Evolutionary conservation across 805 yeast species (phyloP), one percentile per base, ranked within the genome.

Genomic region (Phaffomyces opuntiae): DNA sequence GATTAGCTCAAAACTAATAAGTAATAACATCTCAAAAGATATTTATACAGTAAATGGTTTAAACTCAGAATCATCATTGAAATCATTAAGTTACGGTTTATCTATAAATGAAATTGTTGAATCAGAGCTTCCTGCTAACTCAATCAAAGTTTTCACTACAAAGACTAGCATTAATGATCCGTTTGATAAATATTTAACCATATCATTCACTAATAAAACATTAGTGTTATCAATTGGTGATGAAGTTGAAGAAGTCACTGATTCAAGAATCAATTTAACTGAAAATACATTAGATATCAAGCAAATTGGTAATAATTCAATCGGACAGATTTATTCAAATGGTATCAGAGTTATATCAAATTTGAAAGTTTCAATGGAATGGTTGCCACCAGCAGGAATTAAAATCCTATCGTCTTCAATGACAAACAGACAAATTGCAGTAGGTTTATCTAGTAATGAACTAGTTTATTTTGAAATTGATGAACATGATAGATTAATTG

Each of bases 371-470:
- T 36, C 40, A 2, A 52, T 35, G 13, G 83, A 83, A 50, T 93
- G 98, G 98, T 68, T 63, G 27, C 87, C 96, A 1, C 95, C 96
- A 0, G 80, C 82, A 0, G 95, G 93, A 3, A 76, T 81, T 19
- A 68, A 74, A 24, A 72, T 93, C 36, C 55, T 75, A 0, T 65
- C 69, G n/a, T 82, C 87, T 0, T 59, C 86, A 1, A 64, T 83
- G 3, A 87, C 88, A 16, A 67, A 72, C 24, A 71, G 75, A 3
- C 98, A 93, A 62, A 67, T 90, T 0, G 78, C 76, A 0, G 54
- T 91, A 5, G 88, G 81, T 0, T 63, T 93, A 5, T 81, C 93
- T 2, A 86, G 82, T 55, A 71, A 80, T 45, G 90, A 85, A 46
- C 54, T 91, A 4, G 81, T 83, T 4, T 91, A 91, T 63, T 91